Base-by-base conservation (phyloP, 805 yeast genomes). In the Cyberlindnera suaveolens region DNA sequence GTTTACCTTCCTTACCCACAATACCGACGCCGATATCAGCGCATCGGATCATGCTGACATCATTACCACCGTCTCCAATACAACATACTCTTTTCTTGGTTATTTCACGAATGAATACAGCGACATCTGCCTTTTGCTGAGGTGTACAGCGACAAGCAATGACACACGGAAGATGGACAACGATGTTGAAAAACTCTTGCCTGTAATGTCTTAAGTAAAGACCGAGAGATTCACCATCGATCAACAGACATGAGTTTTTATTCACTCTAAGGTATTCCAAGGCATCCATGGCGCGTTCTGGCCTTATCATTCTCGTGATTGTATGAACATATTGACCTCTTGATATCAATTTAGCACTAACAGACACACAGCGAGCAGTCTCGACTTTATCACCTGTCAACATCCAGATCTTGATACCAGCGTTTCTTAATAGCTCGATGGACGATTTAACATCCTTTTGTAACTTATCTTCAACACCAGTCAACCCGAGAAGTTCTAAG, bases 21-120 rank as follows among this genome's bases (percentile, higher is more conserved):
- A 93, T 93, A 44, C 99, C 99, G 26, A 93, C 96, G 46, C 99
- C 99, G 9, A 93, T 96, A 67, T 95, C 96, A 1, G 99, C 99
- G 52, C 95, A 84, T 65, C 93, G 99, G 52, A 93, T 93, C 99
- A 93, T 93, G 54, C 95, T 85, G 30, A 93, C 99, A 65, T 93
- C 99, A 58, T 93, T 93, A 55, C 99, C 99, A 56, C 99, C 99
- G 64, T 93, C 99, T 44, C 99, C 99, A 52, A 93, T 95, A 58
- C 98, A 93, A 52, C 98, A 91, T 3, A 91, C 97, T 40, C 99
- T 70, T 58, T 86, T 87, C 5, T 87, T 86, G 0, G 98, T 93
- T 27, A 77, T 66, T 46, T 76, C 77, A 56, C 90, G 76, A 50
- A 93, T 93, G 50, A 83, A 68, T 20, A 77, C 54, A 0, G 98